These are phyloP conservation scores for Ormosia semicastrata DNA, from an alignment of 306 rosid genomes.

Conservation along the genomic window DNA sequence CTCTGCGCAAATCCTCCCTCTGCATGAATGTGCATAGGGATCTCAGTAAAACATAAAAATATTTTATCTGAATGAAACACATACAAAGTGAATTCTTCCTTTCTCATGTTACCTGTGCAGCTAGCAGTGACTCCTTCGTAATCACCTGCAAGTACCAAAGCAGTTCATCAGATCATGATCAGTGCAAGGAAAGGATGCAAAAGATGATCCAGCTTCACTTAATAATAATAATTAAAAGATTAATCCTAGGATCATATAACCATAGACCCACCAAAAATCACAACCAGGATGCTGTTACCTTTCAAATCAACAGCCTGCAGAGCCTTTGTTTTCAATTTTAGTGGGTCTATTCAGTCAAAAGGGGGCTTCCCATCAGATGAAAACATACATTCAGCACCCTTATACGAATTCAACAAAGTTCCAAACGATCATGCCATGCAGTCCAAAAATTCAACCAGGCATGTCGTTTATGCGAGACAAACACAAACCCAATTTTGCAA, in stretches of 20 bases:
- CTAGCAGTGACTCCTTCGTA: constrained; percentile 66
- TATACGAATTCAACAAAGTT: not conserved
- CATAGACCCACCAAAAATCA: not conserved
- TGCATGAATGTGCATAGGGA: constrained; percentile 33
- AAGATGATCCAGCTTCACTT: not conserved
- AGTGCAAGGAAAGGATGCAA: not conserved
- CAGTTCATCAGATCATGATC: constrained; percentile 6
- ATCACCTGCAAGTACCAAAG: constrained; percentile 60
- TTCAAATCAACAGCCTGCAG: not conserved
- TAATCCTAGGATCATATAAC: not conserved
- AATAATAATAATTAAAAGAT: not conserved
- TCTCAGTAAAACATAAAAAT: constrained; percentile 2
- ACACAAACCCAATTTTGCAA: not conserved
- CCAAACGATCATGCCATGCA: not conserved
- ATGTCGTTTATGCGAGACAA: not conserved
- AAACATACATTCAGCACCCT: not conserved
- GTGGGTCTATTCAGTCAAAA: not conserved
- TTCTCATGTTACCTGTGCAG: constrained; percentile 68
- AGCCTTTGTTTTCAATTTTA: not conserved
- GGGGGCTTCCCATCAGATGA: not conserved
- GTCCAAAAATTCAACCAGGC: not conserved
- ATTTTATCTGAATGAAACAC: not conserved
- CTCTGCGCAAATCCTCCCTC: constrained; percentile 85
- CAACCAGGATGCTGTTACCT: not conserved
- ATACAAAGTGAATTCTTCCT: not conserved